Conservation (phyloP, 2,329 filamentous ascomycete species). For the Hypoxylon sp. region DNA sequence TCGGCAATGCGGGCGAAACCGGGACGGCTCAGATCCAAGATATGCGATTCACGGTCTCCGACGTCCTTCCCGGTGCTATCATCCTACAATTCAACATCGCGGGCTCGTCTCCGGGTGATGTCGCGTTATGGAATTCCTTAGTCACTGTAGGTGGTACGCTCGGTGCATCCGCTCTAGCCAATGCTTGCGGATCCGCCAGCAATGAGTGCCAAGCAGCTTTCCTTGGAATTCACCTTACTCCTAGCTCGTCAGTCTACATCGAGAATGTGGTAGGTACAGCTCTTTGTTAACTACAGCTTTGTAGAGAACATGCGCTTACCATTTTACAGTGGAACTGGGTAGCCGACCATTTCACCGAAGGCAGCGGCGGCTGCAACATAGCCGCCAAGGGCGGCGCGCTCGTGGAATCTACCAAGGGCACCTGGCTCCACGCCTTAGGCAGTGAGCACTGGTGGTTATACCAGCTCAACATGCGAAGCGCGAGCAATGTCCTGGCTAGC, state of each 20-base stretch:
- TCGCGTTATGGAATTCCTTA: constrained; percentile 53
- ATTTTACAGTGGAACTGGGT: constrained; percentile 59
- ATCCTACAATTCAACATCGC: constrained; percentile 62
- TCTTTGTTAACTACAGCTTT: neutral
- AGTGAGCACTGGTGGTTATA: constrained; percentile 70
- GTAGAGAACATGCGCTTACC: neutral
- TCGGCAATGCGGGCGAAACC: constrained; percentile 68
- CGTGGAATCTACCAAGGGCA: constrained; percentile 59
- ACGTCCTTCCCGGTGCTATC: constrained; percentile 69
- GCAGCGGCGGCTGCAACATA: constrained; percentile 59
- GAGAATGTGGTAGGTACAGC: constrained; percentile 57
- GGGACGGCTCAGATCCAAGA: constrained; percentile 74
- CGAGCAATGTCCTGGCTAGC: constrained; percentile 62
- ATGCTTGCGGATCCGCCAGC: constrained; percentile 48
- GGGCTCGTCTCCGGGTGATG: constrained; percentile 50
- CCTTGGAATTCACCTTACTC: constrained; percentile 61
- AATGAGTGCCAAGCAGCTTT: constrained; percentile 59
- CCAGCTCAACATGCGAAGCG: constrained; percentile 65
- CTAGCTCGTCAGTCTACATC: constrained; percentile 61
- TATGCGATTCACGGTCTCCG: constrained; percentile 71
- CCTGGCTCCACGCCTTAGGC: constrained; percentile 64
- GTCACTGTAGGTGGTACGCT: constrained; percentile 55
- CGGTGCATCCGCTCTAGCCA: constrained; percentile 47
- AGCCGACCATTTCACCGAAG: constrained; percentile 63
- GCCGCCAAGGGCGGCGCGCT: constrained; percentile 62